Base-by-base conservation (phyloP, 2,329 filamentous ascomycete genomes). In the Neofusicoccum sp. region DNA sequence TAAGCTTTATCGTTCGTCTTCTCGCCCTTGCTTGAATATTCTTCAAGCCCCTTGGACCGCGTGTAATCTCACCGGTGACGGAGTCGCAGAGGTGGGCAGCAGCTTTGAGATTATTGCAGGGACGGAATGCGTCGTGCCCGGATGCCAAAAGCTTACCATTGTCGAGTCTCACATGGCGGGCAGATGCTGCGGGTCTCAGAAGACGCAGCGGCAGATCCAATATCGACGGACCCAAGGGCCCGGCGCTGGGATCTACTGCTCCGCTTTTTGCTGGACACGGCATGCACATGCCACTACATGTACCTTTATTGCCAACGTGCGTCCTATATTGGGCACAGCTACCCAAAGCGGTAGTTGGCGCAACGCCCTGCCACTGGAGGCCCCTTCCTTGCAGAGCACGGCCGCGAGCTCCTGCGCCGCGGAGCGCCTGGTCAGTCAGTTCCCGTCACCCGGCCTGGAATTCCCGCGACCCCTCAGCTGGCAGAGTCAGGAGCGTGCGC, bases 371-470 rank as follows among this genome's bases (percentile, higher is more conserved):
- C 14, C 37, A 28, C 37, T 4, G 28, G 11, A 9, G 37, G 31
- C 5, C 11, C 7, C 6, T 4, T 33, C 49, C 52, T 22, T 44
- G 52, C 52, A 56, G 37, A 44, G 22, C 52, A 33, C 33, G 52
- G 39, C 31, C 33, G 28, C 3, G 41, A 28, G n/a, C 54, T 36
- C 31, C 14, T 34, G 28, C 52, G 37, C 11, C 44, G 54, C 54
- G 54, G 54, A 58, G 54, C 45, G 36, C 16, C 31, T n/a, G 28
- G 14, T 36, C 37, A 31, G n/a, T 28, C 22, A n/a, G 8, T n/a
- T 58, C 54, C 54, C 45, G 22, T 58, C 54, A 58, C n/a, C 54
- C 54, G 54, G 39, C 54, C 54, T 58, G 54, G n/a, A 36, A 34
- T 47, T 45, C 54, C 54, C 54, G 54, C 54, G n/a, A 45, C 54